A percentile compares a stretch with the other conserved stretches of the same genome.
These are phyloP conservation scores for Sporopachydermia quercuum DNA, from an alignment of 805 yeast species.

Conservation along the genomic window DNA sequence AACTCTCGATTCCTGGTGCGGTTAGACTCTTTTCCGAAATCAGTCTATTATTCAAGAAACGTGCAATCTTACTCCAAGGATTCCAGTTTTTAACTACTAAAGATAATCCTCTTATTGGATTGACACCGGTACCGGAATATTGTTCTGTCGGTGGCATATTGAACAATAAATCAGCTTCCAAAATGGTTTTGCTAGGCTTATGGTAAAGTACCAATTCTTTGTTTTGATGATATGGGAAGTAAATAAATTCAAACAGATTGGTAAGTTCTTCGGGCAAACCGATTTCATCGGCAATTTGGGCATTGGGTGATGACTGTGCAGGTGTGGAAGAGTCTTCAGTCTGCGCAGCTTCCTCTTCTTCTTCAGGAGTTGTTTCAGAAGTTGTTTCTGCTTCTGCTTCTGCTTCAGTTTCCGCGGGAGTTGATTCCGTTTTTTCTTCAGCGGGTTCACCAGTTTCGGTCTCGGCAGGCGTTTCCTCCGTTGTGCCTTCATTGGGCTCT, in stretches of 20 bases:
- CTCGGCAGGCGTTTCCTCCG: too few relatives aligned
- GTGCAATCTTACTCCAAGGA: conserved; percentile 25
- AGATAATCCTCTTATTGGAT: conserved; percentile 32
- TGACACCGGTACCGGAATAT: conserved; percentile 30
- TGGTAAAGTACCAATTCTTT: conserved; percentile 42
- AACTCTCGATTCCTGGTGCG: conserved; percentile 15
- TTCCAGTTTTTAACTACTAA: conserved; percentile 26
- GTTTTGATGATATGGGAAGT: conserved; percentile 40
- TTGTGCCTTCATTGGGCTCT: too few relatives aligned
- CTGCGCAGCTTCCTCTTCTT: not conserved
- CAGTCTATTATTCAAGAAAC: conserved; percentile 16
- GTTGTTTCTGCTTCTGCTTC: not conserved
- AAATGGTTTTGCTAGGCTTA: conserved; percentile 29
- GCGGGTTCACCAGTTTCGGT: not conserved
- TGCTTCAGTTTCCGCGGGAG: not conserved
- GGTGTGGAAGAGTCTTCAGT: not conserved
- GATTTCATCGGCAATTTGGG: conserved; percentile 17
- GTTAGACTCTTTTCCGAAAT: conserved; percentile 8
- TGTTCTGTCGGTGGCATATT: conserved; percentile 37
- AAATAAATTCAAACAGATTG: conserved; percentile 37
- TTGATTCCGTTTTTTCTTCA: not conserved
- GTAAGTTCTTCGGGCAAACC: conserved; percentile 22
- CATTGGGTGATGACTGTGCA: conserved; percentile 9
- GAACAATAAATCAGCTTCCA: conserved; percentile 48
- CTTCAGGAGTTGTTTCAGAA: not conserved